Conservation (phyloP, 2,329 filamentous ascomycete genomes). For the Fusarium duplospermum region DNA sequence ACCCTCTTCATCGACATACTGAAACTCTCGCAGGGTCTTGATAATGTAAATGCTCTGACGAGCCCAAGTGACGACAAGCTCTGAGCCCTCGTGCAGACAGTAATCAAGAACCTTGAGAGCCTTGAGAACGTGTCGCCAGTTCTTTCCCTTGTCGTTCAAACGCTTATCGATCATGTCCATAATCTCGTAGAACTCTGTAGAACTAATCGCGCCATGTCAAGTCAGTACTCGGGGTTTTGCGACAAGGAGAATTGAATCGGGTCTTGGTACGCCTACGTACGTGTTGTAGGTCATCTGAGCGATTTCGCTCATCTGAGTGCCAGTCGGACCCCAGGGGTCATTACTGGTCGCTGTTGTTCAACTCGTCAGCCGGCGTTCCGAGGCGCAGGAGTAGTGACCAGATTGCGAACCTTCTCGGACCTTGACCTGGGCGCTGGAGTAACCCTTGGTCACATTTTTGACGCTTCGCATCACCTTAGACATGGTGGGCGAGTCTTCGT, state of each 20-base stretch:
- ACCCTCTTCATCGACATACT: constrained; percentile 95
- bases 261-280: constrained; percentile 65
- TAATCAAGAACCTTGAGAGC: constrained; percentile 98
- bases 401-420: constrained; percentile 86
- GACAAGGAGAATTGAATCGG: neutral
- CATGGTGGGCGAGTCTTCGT: constrained; percentile 67
- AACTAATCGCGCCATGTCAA: constrained; percentile 62
- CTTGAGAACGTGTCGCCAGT: constrained; percentile 98
- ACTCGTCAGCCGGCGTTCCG: constrained; percentile 30
- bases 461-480: constrained; percentile 97
- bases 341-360: constrained; percentile 88
- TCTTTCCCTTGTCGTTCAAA: constrained; percentile 98
- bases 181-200: constrained; percentile 98
- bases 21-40: constrained; percentile 96
- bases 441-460: constrained; percentile 99
- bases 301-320: constrained; percentile 98
- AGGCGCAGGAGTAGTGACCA: neutral
- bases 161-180: constrained; percentile 99
- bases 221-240: constrained; percentile 30
- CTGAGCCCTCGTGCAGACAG: constrained; percentile 95
- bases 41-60: constrained; percentile 99
- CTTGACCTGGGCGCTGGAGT: constrained; percentile 96
- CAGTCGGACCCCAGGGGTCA: constrained; percentile 97
- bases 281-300: constrained; percentile 97
- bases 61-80: constrained; percentile 96